Percentiles rank a stretch among this genome's conserved stretches.
Conservation (phyloP, 1,284 basidiomycete genomes). For the Caloboletus firmus region DNA sequence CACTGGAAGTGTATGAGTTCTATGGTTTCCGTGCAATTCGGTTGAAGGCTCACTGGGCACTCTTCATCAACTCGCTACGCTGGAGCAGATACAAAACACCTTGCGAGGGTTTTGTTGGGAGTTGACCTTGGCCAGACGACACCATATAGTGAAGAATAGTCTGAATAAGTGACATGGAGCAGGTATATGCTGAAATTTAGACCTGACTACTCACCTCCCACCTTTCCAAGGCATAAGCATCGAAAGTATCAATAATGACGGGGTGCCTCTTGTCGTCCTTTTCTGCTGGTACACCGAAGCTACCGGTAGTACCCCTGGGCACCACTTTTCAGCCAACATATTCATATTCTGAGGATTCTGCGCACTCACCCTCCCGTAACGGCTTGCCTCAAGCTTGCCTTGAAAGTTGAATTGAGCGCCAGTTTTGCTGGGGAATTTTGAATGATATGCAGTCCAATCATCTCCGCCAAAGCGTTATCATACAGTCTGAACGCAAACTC, state of each 20-base stretch:
- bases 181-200: background rate
- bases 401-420: slow-evolving; percentile 76
- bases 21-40: background rate
- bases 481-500: slow-evolving; percentile 54
- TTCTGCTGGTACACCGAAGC: slow-evolving; percentile 86
- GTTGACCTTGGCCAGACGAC: slow-evolving; percentile 78
- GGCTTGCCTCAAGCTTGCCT: slow-evolving; percentile 80
- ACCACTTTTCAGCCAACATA: slow-evolving; percentile 9
- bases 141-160: slow-evolving; percentile 99
- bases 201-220: slow-evolving; percentile 77
- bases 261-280: slow-evolving; percentile 56
- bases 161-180: slow-evolving; percentile 31
- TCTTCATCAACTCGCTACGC: slow-evolving; percentile 85
- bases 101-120: slow-evolving; percentile 69
- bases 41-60: slow-evolving; percentile 47
- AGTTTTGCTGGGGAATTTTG: slow-evolving; percentile 60
- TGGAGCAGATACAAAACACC: slow-evolving; percentile 84
- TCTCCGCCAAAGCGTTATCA: slow-evolving; percentile 64
- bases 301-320: slow-evolving; percentile 79
- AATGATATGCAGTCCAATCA: slow-evolving; percentile 76
- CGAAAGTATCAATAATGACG: slow-evolving; percentile 65
- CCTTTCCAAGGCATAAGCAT: slow-evolving; percentile 84
- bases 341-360: background rate
- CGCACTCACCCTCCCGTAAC: slow-evolving; percentile 82
- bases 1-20: slow-evolving; percentile 37